Base-by-base conservation (phyloP, 202 grass and related monocot genomes). In the Brachypodium distachyon region DNA sequence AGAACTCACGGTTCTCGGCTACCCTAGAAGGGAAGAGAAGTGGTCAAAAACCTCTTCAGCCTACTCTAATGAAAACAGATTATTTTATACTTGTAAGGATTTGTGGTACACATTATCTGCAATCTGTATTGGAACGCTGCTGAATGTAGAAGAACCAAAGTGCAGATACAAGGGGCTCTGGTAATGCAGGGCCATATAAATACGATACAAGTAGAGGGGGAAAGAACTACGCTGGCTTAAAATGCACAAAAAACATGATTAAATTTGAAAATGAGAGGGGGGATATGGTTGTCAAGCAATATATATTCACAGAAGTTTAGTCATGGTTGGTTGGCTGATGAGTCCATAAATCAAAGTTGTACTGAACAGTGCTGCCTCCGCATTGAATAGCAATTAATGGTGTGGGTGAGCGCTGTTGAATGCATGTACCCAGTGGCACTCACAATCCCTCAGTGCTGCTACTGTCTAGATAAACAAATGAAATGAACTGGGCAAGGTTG, bases 301-400 rank as follows among this genome's bases (percentile, higher is more conserved):
- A 68, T 58, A 67, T 43, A 61, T 39, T 74, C 68, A 79, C 75
- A 76, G 46, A 6, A 76, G 70, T 70, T 56, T 84, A 65, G 54
- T 8, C 67, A 18, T 52, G 31, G 74, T 86, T 86, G 41, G 87
- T 86, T 85, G 69, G 77, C 46, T 83, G 79, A 79, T 86, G 74
- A 90, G 61, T 28, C 58, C 59, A 82, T 79, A 70, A 78, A 86
- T 74, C 79, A 46, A 47, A 70, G 42, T 62, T 54, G 61, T 73
- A 67, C 68, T 43, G 67, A 69, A 70, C 70, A 70, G 54, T 41
- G 36, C 74, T 25, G 26, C 70, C 31, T 67, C 9, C 60, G 75
- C 79, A 90, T 80, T 86, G 31, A 83, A 83, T 86, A 28, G 5
- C 70, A 82, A n/a, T 80, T 70, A 76, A 78, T 83, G 33, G 55